These are phyloP conservation scores for Acanthamoeba castellanii DNA, from an alignment of 208 protist species.

Conservation along the genomic window DNA sequence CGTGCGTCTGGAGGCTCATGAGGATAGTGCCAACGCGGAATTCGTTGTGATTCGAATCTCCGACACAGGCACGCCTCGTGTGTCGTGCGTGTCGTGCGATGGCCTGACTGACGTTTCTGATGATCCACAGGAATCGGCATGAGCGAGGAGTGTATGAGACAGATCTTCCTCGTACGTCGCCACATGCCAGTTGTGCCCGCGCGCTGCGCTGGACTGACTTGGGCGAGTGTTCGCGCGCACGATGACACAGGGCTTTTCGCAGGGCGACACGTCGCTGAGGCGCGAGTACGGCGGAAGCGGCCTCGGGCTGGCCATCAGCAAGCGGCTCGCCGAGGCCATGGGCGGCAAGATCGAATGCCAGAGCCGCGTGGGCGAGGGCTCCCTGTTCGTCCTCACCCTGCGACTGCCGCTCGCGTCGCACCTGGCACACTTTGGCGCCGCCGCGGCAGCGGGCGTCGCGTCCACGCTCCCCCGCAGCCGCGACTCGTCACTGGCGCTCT, in stretches of 20 bases:
- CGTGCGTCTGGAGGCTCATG: background rate
- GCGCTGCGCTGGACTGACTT: background rate
- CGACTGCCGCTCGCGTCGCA: background rate
- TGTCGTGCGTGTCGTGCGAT: background rate
- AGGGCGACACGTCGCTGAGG: constrained; percentile 52
- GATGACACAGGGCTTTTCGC: constrained; percentile 47
- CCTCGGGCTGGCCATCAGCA: constrained; percentile 70
- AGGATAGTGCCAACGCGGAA: background rate
- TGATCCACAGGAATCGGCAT: constrained; percentile 79
- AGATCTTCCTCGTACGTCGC: constrained; percentile 70
- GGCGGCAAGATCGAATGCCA: constrained; percentile 44
- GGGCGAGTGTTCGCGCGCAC: background rate
- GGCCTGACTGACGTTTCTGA: background rate
- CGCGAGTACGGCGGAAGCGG: constrained; percentile 63
- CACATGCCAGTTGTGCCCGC: background rate
- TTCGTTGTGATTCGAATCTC: background rate
- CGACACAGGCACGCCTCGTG: background rate
- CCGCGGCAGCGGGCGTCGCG: background rate
- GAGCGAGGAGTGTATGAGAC: constrained; percentile 47
- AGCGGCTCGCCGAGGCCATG: constrained; percentile 62
- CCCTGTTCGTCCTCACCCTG: constrained; percentile 56
- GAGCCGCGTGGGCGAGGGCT: constrained; percentile 33
- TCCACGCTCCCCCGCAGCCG: background rate
- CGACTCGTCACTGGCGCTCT: background rate
- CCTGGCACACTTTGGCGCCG: background rate